Evolutionary conservation across 768 basidiomycete species (phyloP).

Genomic region (Auriscalpium orientale): DNA sequence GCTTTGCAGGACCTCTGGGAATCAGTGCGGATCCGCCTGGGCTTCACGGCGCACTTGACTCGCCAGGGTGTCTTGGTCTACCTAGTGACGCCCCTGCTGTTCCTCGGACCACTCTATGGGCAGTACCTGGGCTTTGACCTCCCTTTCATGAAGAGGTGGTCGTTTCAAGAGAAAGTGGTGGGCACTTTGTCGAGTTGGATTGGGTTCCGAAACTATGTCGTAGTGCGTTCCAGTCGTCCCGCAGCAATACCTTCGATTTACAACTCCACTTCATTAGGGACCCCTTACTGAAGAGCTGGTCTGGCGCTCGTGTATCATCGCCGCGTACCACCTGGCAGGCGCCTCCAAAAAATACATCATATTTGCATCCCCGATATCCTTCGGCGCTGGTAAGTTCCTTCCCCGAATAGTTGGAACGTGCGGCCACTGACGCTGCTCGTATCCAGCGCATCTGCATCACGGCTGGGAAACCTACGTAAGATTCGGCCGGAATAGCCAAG

Average conservation of each 20-base stretch:
- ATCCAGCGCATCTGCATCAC: slow-evolving; percentile 84
- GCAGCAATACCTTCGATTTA: neutral
- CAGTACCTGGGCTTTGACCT: slow-evolving; percentile 36
- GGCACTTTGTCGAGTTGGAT: slow-evolving; percentile 40
- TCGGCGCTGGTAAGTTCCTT: slow-evolving; percentile 67
- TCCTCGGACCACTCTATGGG: slow-evolving; percentile 70
- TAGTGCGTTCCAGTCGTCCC: slow-evolving; percentile 26
- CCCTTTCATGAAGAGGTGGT: slow-evolving; percentile 50
- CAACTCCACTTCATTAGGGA: slow-evolving; percentile 38
- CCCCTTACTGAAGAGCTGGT: slow-evolving; percentile 91
- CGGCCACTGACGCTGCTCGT: no score
- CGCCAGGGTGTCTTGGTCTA: slow-evolving; percentile 35
- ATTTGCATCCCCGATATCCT: slow-evolving; percentile 75
- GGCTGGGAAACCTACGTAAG: slow-evolving; percentile 79
- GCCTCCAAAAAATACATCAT: slow-evolving; percentile 53
- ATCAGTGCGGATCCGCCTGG: slow-evolving; percentile 3
- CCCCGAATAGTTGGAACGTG: neutral
- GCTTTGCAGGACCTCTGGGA: slow-evolving; percentile 16
- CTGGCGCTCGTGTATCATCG: slow-evolving; percentile 79
- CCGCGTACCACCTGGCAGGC: slow-evolving; percentile 62
- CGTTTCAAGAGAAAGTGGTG: slow-evolving; percentile 31
- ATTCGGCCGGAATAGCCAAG: slow-evolving; percentile 59
- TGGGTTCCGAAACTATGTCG: slow-evolving; percentile 66
- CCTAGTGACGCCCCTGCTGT: slow-evolving; percentile 65
- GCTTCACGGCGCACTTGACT: slow-evolving; percentile 16